Percentiles rank a stretch among this genome's conserved stretches.
Conservation (phyloP, 345 rosid species). For the Lepidium aucheri region DNA sequence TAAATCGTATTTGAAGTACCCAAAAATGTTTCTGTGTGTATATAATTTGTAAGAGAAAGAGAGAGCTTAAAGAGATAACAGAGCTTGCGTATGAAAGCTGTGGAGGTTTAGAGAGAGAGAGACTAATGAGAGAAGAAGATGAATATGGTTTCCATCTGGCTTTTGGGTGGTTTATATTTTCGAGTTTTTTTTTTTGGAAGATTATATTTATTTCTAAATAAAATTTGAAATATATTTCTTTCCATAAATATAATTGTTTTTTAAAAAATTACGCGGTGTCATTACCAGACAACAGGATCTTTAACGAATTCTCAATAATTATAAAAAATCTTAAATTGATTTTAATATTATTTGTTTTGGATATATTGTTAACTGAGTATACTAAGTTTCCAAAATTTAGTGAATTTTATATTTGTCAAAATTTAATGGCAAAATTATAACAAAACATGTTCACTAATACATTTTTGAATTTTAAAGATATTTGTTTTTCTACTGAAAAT, state of each 20-base stretch:
- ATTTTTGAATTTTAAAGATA: not conserved
- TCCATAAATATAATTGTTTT: not conserved
- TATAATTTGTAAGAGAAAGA: not conserved
- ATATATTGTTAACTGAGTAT: not conserved
- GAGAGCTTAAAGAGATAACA: slow-evolving; percentile 20
- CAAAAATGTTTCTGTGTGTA: not conserved
- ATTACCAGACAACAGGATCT: not conserved
- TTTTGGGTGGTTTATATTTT: slow-evolving; percentile 26
- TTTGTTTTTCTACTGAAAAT: not conserved
- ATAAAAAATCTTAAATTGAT: not conserved
- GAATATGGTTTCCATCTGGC: slow-evolving; percentile 32
- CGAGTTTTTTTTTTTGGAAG: not conserved
- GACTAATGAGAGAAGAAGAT: not conserved
- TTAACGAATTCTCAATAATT: not conserved
- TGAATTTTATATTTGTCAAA: not conserved
- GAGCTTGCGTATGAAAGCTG: slow-evolving; percentile 16
- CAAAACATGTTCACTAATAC: not conserved
- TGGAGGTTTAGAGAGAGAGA: slow-evolving; percentile 12
- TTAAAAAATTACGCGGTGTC: slow-evolving; percentile 1
- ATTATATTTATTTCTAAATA: not conserved
- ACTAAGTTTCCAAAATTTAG: not conserved
- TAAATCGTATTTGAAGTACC: not conserved
- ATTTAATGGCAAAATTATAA: not conserved
- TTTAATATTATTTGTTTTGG: not conserved
- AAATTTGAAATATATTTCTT: not conserved